A percentile compares a stretch with the other conserved stretches of the same genome.
These are phyloP conservation scores for Suaeda aralocaspica DNA, from an alignment of 148 eudicot genomes.

Conservation along the genomic window DNA sequence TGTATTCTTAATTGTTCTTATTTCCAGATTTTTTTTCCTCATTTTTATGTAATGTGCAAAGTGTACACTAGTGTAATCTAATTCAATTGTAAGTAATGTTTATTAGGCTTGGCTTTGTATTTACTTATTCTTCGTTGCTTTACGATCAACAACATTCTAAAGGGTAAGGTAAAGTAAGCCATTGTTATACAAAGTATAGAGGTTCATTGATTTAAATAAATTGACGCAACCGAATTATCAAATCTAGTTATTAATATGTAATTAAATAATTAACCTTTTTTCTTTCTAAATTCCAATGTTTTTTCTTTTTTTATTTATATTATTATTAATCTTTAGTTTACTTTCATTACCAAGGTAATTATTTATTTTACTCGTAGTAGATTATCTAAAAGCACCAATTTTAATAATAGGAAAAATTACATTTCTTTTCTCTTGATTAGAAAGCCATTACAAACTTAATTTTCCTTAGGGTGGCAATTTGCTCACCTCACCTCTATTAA, in stretches of 20 bases:
- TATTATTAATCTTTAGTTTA: too few species aligned
- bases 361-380: too few species aligned
- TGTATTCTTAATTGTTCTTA: neutral
- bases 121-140: neutral
- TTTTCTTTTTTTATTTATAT: too few species aligned
- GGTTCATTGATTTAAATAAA: too few species aligned
- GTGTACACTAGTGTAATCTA: conserved; percentile 11
- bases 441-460: too few species aligned
- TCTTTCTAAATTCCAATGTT: too few species aligned
- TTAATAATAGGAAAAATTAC: neutral
- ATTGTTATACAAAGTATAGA: too few species aligned
- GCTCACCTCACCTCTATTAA: conserved; percentile 43
- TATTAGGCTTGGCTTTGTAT: neutral
- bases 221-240: too few species aligned
- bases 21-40: neutral
- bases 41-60: neutral
- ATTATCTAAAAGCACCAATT: neutral
- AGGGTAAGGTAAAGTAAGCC: too few species aligned
- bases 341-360: too few species aligned
- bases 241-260: too few species aligned
- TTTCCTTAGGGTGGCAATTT: conserved; percentile 42
- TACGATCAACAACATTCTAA: neutral
- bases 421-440: neutral
- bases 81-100: conserved; percentile 16
- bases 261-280: too few species aligned